Evolutionary conservation across 202 grass and related monocot species (phyloP), one percentile per base, ranked within the genome.

Genomic region (Carex sylvatica): DNA sequence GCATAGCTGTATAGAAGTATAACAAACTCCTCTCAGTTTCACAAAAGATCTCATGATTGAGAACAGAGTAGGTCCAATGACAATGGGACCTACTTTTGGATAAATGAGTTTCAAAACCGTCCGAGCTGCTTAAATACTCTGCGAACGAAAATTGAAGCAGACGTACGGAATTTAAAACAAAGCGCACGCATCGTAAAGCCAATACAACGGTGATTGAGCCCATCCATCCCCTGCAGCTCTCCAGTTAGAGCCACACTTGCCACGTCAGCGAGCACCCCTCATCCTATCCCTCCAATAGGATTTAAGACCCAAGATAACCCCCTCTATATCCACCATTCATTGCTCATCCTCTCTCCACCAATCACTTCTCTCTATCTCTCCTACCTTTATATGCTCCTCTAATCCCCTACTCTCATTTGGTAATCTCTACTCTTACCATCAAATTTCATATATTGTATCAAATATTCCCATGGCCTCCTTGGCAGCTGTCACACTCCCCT

Each of bases 401-500:
- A 18, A 30, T 60, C 68, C 56, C 58, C 24, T 78, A 2, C 24
- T 67, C 71, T 60, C 63, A 42, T 59, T 36, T 46, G 78, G 58
- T 44, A n/a, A 46, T 51, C 24, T 13, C 78, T 74, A 47, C 47
- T 8, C 42, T 65, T 51, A 22, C 36, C 2, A 12, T 70, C 46
- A 82, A 18, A 8, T 16, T 13, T 20, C 19, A 28, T 6, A 26
- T n/a, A 56, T 63, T 46, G 58, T 78, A 71, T 46, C 72, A 72
- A 83, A 90, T 83, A 49, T 49, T 49, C 87, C 85, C 66, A 89
- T 82, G 73, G 86, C 87, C 49, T 86, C 89, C 87, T 88, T 86
- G 66, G 85, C 91, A 64, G 85, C 88, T 18, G 74, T 94, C 6
- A 82, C 85, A 79, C 80, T 91, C 86, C 92, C 92, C 67, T 85